phyloP scores from a whole-genome alignment of 495 filamentous ascomycete species.

The Neurospora pannonica region DNA sequence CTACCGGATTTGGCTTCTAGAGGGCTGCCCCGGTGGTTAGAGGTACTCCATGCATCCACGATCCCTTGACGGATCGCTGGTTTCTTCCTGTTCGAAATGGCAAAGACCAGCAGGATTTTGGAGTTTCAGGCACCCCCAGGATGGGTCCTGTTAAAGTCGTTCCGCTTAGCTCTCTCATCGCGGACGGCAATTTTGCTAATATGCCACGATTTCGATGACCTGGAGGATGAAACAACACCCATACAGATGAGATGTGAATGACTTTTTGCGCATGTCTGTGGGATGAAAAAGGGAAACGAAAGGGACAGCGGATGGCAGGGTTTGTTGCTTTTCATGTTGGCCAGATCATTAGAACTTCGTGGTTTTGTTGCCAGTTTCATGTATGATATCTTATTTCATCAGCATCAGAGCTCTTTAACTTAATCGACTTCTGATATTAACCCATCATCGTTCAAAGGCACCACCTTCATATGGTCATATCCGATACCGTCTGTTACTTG shows the following conservation, averaged over 20 bases:
- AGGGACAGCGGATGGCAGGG: not conserved
- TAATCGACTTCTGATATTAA: not conserved
- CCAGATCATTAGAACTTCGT: not conserved
- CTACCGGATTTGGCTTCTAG: conserved; percentile 57
- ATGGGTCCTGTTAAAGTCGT: not conserved
- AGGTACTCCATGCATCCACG: conserved; percentile 16
- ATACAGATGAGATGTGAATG: not conserved
- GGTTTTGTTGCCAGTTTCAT: not conserved
- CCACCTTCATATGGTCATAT: not conserved
- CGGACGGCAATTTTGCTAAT: not conserved
- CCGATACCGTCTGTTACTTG: not conserved
- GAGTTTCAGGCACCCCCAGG: not conserved
- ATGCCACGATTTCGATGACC: not conserved
- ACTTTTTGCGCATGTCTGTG: not conserved
- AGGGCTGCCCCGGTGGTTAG: conserved; percentile 16
- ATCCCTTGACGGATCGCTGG: conserved; percentile 10
- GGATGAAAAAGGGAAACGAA: not conserved
- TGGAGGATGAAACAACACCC: not conserved
- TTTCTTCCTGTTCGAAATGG: conserved; percentile 6
- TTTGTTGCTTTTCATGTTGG: not conserved
- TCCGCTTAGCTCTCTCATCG: not conserved
- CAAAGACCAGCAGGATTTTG: not conserved
- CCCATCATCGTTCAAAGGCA: not conserved
- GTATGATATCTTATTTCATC: not conserved
- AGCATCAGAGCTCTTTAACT: not conserved